Conservation (phyloP, 108 stramenopile genomes). For the Skeletonema grethae region DNA sequence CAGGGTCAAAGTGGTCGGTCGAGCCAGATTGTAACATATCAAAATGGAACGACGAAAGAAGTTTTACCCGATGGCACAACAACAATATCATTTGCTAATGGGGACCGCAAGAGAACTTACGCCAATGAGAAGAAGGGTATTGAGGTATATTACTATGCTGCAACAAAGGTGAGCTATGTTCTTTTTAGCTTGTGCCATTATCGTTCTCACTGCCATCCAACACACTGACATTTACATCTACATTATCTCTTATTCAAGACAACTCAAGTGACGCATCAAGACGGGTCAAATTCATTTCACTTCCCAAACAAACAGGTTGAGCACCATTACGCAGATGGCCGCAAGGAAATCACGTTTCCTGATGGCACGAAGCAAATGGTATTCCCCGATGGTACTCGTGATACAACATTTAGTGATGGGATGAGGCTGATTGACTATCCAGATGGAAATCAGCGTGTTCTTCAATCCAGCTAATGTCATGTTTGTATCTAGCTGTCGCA, state of each 20-base stretch:
- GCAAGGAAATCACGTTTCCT: constrained; percentile 50
- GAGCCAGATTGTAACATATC: constrained; percentile 38
- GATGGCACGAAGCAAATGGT: constrained; percentile 58
- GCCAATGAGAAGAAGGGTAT: constrained; percentile 51
- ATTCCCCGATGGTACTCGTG: constrained; percentile 7
- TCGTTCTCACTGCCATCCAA: background rate
- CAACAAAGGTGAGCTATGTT: constrained; percentile 43
- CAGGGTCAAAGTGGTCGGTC: constrained; percentile 2
- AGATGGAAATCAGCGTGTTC: constrained; percentile 43
- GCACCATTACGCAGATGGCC: constrained; percentile 47
- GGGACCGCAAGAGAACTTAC: constrained; percentile 66
- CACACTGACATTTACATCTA: background rate
- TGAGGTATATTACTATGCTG: constrained; percentile 74
- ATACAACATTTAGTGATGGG: constrained; percentile 64
- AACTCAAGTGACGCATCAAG: constrained; percentile 56
- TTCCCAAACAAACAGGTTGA: constrained; percentile 58
- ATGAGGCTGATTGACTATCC: constrained; percentile 47
- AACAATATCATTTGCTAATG: constrained; percentile 71
- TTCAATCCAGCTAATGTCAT: background rate
- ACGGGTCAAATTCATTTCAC: constrained; percentile 52
- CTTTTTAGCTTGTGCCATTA: background rate
- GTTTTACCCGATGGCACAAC: constrained; percentile 53
- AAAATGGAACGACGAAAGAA: constrained; percentile 68
- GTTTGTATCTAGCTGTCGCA: background rate
- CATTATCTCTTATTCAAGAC: constrained; percentile 22